Percentiles rank a stretch among this genome's conserved stretches.
These are phyloP conservation scores for Dimargaris verticillata DNA, from an alignment of 192 early-diverging fungal species.

Conservation along the genomic window DNA sequence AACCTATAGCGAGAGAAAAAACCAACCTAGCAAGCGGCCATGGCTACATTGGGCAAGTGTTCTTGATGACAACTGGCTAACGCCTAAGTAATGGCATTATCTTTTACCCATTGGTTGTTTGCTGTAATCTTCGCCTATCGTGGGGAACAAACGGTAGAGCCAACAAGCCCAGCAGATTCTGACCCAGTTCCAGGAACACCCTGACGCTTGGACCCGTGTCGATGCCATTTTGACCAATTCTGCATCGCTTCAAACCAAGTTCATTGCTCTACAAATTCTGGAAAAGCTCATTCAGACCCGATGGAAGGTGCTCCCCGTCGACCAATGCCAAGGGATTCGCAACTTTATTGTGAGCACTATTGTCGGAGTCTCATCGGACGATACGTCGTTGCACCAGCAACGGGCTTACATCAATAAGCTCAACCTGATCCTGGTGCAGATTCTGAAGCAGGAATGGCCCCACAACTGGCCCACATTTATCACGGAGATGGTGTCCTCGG, in stretches of 20 bases:
- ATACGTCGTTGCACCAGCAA: conserved; percentile 55
- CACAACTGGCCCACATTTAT: conserved; percentile 98
- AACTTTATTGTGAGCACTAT: conserved; percentile 89
- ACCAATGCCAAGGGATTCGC: conserved; percentile 79
- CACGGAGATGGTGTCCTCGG: conserved; percentile 91
- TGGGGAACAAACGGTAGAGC: conserved; percentile 41
- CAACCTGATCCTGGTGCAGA: conserved; percentile 95
- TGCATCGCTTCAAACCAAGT: conserved; percentile 68
- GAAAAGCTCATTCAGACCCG: conserved; percentile 90
- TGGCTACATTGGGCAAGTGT: neutral
- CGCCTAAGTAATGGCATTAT: neutral
- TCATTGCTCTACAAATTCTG: conserved; percentile 81
- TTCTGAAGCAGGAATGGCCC: conserved; percentile 99
- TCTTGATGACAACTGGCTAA: neutral
- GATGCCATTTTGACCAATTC: conserved; percentile 83
- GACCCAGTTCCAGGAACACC: conserved; percentile 87
- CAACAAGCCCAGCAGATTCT: conserved; percentile 69
- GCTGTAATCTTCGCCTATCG: conserved; percentile 8
- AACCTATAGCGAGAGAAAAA: neutral
- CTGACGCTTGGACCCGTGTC: conserved; percentile 87
- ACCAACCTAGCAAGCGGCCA: neutral
- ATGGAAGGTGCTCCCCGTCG: conserved; percentile 86
- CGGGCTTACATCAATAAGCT: conserved; percentile 62
- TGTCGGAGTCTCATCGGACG: conserved; percentile 79
- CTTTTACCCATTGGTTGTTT: neutral